A percentile compares a stretch with the other conserved stretches of the same genome.
Evolutionary conservation across 371 early-diverging fungal species (phyloP).

Genomic region (Zychaea mexicana): DNA sequence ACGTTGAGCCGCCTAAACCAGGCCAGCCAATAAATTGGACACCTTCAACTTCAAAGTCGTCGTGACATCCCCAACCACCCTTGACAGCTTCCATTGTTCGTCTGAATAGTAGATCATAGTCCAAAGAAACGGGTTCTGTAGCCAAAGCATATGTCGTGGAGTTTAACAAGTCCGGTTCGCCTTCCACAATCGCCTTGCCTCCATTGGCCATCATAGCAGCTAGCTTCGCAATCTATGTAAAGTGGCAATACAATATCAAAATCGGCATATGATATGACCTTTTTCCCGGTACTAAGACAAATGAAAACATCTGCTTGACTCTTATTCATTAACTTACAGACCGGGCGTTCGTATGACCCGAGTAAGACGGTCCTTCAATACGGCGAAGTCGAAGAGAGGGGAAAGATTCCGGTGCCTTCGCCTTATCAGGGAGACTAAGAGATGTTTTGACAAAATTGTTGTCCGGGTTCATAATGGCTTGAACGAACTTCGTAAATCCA

Average conservation of each 20-base stretch:
- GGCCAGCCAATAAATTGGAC: constrained; percentile 20
- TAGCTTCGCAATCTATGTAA: constrained; percentile 54
- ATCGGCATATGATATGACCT: neutral
- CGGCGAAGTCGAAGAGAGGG: neutral
- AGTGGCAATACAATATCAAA: neutral
- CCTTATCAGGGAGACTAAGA: no score
- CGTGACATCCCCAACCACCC: constrained; percentile 9
- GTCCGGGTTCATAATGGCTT: neutral
- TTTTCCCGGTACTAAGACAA: no score
- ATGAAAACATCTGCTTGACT: no score
- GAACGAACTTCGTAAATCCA: neutral
- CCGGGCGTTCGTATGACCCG: constrained; percentile 59
- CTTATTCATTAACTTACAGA: constrained; percentile 40
- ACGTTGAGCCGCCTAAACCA: constrained; percentile 62
- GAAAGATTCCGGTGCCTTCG: neutral
- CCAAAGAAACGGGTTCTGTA: constrained; percentile 12
- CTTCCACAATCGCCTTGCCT: constrained; percentile 48
- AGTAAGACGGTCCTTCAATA: constrained; percentile 34
- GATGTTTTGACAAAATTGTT: neutral
- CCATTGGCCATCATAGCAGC: constrained; percentile 69
- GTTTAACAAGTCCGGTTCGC: constrained; percentile 44
- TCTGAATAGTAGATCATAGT: constrained; percentile 7
- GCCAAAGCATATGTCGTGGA: constrained; percentile 24
- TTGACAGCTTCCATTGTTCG: neutral
- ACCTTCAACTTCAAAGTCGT: neutral